Evolutionary conservation across 805 yeast genomes (phyloP).

Genomic region (Lachancea quebecensis): DNA sequence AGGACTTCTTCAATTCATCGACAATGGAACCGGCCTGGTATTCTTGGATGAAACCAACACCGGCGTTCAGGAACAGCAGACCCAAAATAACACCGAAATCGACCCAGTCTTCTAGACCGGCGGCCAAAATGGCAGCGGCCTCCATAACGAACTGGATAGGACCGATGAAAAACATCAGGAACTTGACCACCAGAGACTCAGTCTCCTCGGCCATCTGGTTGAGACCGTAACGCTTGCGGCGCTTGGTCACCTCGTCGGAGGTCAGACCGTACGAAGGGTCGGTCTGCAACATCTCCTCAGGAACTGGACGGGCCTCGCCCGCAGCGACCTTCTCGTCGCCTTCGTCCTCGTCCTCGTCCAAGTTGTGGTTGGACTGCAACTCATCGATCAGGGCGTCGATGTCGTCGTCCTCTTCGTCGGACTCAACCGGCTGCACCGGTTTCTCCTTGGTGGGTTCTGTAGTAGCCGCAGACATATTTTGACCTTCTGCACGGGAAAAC

Average conservation of each 20-base stretch:
- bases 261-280: conserved; percentile 73
- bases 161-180: conserved; percentile 83
- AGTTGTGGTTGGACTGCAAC: conserved; percentile 58
- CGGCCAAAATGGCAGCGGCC: conserved; percentile 92
- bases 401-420: conserved; percentile 51
- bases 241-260: conserved; percentile 66
- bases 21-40: conserved; percentile 98
- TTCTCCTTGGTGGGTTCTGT: conserved; percentile 15
- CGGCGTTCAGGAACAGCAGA: conserved; percentile 77
- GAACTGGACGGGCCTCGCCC: conserved; percentile 66
- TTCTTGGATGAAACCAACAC: conserved; percentile 95
- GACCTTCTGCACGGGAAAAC: neutral
- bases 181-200: conserved; percentile 73
- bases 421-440: conserved; percentile 39
- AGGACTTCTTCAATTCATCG: conserved; percentile 90
- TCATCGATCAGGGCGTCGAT: conserved; percentile 70
- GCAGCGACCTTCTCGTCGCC: conserved; percentile 40
- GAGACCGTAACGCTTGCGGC: conserved; percentile 86
- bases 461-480: conserved; percentile 9
- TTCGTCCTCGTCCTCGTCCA: conserved; percentile 43
- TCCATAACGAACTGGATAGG: conserved; percentile 97
- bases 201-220: conserved; percentile 88
- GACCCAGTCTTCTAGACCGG: conserved; percentile 97
- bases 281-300: conserved; percentile 79
- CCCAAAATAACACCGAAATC: conserved; percentile 97